Evolutionary conservation across 768 basidiomycete genomes (phyloP).

Genomic region (Lactarius hengduanensis): DNA sequence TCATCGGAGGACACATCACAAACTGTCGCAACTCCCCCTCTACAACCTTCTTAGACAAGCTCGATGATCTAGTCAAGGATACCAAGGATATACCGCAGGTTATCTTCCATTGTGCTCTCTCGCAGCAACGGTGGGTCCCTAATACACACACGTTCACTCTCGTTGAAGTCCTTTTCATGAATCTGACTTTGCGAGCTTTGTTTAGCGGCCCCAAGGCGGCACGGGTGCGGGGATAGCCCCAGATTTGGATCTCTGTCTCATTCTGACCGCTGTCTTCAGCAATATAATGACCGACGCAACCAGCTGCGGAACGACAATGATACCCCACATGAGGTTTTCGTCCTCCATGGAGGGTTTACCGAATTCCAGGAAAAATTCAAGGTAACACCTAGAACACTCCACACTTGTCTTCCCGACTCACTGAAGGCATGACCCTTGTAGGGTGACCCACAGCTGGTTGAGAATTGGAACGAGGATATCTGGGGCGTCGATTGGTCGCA

Average conservation of each 20-base stretch:
- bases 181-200: slow-evolving; percentile 7
- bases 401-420: slow-evolving; percentile 10
- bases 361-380: slow-evolving; percentile 69
- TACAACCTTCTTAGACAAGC: slow-evolving; percentile 50
- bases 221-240: slow-evolving; percentile 44
- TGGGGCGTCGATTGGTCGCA: slow-evolving; percentile 50
- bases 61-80: slow-evolving; percentile 57
- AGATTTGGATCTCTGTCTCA: slow-evolving; percentile 6
- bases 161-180: neutral
- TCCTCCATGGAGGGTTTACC: slow-evolving; percentile 72
- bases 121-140: slow-evolving; percentile 67
- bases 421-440: slow-evolving; percentile 30
- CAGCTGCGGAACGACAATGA: slow-evolving; percentile 45
- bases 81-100: slow-evolving; percentile 61
- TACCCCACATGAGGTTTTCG: slow-evolving; percentile 54
- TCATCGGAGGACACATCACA: slow-evolving; percentile 74
- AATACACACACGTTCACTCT: neutral
- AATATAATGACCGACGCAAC: slow-evolving; percentile 66
- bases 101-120: slow-evolving; percentile 77
- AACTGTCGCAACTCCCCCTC: slow-evolving; percentile 64
- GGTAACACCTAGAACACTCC: slow-evolving; percentile 37
- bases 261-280: slow-evolving; percentile 18
- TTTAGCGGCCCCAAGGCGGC: slow-evolving; percentile 77
- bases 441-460: slow-evolving; percentile 68
- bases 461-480: slow-evolving; percentile 69